These are phyloP conservation scores for Fusarium decemcellulare DNA, from an alignment of 2,329 filamentous ascomycete species.

Conservation along the genomic window DNA sequence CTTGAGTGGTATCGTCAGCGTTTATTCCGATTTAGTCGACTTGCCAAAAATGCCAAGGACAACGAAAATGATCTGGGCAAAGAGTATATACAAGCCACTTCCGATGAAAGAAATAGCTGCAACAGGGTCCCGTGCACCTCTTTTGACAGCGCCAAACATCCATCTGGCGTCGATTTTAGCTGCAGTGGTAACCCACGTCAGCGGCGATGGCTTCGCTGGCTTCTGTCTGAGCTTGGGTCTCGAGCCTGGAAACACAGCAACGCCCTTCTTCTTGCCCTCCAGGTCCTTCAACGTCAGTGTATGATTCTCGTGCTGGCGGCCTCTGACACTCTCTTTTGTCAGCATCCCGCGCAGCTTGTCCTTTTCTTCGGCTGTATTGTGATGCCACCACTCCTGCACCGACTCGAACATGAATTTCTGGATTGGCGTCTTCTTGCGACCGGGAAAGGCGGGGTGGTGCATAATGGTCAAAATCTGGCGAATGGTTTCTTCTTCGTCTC, in stretches of 20 bases:
- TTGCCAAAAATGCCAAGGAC: constrained; percentile 18
- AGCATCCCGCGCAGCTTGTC: constrained; percentile 41
- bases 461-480: constrained; percentile 83
- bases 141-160: constrained; percentile 32
- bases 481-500: constrained; percentile 81
- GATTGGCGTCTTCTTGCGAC: constrained; percentile 76
- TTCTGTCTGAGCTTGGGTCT: constrained; percentile 40
- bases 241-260: constrained; percentile 46
- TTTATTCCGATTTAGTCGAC: not conserved
- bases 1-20: no score
- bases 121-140: constrained; percentile 35
- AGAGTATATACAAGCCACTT: constrained; percentile 25
- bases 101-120: constrained; percentile 21
- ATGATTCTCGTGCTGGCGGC: constrained; percentile 48
- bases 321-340: constrained; percentile 45
- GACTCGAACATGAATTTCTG: constrained; percentile 87
- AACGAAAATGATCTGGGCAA: constrained; percentile 19
- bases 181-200: constrained; percentile 40
- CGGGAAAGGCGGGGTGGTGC: constrained; percentile 86
- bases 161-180: constrained; percentile 37
- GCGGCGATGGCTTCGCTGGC: constrained; percentile 38
- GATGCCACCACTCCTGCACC: constrained; percentile 82
- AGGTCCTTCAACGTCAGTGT: constrained; percentile 44
- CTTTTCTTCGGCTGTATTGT: constrained; percentile 49
- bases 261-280: constrained; percentile 42